Evolutionary conservation across 257 asterid genomes (phyloP), one percentile per base, ranked within the genome.

Genomic region (Thymus quinquecostatus): DNA sequence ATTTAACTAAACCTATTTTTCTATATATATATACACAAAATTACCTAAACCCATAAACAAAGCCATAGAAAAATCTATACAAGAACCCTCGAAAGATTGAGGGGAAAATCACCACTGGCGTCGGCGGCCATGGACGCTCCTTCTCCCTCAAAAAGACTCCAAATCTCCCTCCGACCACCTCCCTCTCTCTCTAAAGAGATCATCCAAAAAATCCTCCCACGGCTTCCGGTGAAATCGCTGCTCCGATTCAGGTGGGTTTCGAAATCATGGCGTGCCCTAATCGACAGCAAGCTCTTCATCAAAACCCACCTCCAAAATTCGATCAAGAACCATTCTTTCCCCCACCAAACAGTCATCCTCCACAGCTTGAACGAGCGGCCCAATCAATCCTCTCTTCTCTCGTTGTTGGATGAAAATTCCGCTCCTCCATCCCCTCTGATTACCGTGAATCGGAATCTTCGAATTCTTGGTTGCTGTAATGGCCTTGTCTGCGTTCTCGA

Each of bases 211-310:
- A 78, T 85, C 11, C 71, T 80, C 14, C 27, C 64, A n/a, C 74
- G 80, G 57, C 66, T 82, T 13, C 82, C 90, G 1, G 82, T 78
- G 5, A 64, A 71, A 50, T 63, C 81, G 1, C 69, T 85, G 30
- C 28, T 78, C 64, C 76, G 7, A 70, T 73, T 82, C 70, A 78
- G 58, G 65, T 76, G 71, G 27, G 82, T 78, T 64, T 72, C 83
- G 10, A 81, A 67, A 73, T 33, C 72, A 10, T 84, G 86, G 89
- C 45, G 8, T 4, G 60, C 55, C 13, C 13, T 71, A 34, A 63
- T 85, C 9, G 59, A 74, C 14, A 69, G 73, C 65, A 30, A 72
- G 1, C n/a, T 30, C 0, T 80, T 85, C 60, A 50, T 60, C 53
- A 74, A 78, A 13, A 2, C 68, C 76, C 84, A 82, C 36, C 41